Evolutionary conservation across 2,329 filamentous ascomycete species (phyloP).

Genomic region (Colletotrichum aenigma): DNA sequence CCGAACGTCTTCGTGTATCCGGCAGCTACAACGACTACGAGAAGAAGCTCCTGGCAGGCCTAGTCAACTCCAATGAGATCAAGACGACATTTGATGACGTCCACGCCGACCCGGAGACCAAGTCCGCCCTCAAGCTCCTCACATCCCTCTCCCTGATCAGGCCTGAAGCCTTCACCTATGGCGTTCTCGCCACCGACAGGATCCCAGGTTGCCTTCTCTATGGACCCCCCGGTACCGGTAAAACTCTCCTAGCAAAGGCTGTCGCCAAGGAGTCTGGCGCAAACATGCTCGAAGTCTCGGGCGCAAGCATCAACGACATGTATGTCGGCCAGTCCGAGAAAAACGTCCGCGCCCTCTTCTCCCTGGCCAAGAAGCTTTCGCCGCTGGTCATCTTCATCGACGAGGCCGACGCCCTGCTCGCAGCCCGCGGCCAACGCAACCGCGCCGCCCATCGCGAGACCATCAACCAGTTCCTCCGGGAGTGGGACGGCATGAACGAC

Average conservation of each 20-base stretch:
- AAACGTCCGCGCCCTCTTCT: conserved; percentile 91
- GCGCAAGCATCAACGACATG: conserved; percentile 93
- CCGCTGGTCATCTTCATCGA: conserved; percentile 97
- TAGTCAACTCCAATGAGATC: conserved; percentile 82
- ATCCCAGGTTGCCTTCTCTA: conserved; percentile 90
- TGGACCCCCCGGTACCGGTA: conserved; percentile 82
- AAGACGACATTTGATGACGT: conserved; percentile 88
- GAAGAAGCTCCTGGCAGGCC: conserved; percentile 79
- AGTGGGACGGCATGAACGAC: conserved; percentile 91
- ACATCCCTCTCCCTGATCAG: conserved; percentile 86
- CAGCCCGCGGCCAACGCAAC: conserved; percentile 71
- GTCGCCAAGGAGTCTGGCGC: conserved; percentile 72
- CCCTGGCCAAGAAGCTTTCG: conserved; percentile 85
- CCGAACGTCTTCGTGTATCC: conserved; percentile 15
- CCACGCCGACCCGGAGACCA: conserved; percentile 80
- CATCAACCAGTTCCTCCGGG: conserved; percentile 94
- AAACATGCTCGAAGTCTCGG: conserved; percentile 84
- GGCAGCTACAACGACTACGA: conserved; percentile 75
- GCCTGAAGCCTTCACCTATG: conserved; percentile 95
- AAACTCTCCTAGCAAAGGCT: conserved; percentile 72
- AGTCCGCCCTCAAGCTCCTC: conserved; percentile 85
- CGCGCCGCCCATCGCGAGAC: conserved; percentile 81
- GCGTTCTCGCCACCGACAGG: conserved; percentile 87
- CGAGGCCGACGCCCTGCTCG: conserved; percentile 92
- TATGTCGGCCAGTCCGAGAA: conserved; percentile 97